A percentile compares a stretch with the other conserved stretches of the same genome.
Evolutionary conservation across 139 green algal species (phyloP).

Genomic region (Tetradesmus obliquus): DNA sequence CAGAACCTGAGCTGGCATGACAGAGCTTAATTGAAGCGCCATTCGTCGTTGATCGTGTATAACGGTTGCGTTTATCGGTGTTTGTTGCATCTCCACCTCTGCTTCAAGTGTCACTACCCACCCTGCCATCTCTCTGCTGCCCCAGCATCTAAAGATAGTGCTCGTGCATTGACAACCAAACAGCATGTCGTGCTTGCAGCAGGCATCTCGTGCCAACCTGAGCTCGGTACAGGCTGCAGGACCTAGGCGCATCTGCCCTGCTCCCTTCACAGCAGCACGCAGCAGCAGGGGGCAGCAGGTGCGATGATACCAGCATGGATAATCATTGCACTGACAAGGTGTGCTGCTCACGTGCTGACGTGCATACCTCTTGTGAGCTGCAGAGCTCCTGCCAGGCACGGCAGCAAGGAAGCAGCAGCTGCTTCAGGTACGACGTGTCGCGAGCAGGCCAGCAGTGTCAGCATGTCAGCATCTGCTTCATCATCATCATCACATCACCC

Average conservation of each 20-base stretch:
- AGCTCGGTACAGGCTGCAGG: neutral
- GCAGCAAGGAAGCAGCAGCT: neutral
- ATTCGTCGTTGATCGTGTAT: too few relatives aligned
- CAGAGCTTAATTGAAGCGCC: neutral
- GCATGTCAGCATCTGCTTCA: too few relatives aligned
- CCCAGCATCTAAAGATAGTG: neutral
- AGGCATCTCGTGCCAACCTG: neutral
- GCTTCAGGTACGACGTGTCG: neutral
- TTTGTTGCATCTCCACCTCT: neutral
- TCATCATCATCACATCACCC: too few relatives aligned
- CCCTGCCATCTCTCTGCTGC: neutral
- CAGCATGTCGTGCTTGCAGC: constrained; percentile 21
- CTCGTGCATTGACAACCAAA: neutral
- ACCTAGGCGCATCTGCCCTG: neutral
- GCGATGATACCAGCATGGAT: neutral
- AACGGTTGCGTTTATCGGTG: neutral
- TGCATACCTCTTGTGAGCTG: neutral
- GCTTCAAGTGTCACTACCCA: neutral
- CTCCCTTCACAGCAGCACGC: neutral
- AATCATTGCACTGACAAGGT: neutral
- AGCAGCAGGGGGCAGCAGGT: neutral
- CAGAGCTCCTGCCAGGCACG: neutral
- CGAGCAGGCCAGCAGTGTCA: neutral
- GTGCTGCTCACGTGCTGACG: neutral
- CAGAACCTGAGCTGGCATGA: neutral